Evolutionary conservation across 352 stramenopile species (phyloP).

Genomic region (Globisporangium lucens): DNA sequence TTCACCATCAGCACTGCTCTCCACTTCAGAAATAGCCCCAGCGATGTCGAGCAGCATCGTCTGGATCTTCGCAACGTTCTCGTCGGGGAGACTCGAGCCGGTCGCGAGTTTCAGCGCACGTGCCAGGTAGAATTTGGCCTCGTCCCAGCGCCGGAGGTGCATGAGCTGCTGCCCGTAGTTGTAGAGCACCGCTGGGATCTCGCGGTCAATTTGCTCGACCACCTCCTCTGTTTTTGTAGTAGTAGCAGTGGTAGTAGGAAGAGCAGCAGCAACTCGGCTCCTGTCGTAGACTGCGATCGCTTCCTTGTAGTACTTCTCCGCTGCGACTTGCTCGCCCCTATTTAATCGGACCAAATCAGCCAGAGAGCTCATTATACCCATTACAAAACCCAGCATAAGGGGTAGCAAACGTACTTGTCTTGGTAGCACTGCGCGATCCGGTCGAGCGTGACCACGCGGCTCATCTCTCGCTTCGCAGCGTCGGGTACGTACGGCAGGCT

Average conservation of each 20-base stretch:
- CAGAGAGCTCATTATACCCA: background rate
- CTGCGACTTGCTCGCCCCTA: constrained; percentile 29
- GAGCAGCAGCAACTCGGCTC: background rate
- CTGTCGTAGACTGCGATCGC: constrained; percentile 29
- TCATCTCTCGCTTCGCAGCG: constrained; percentile 30
- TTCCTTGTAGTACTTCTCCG: constrained; percentile 42
- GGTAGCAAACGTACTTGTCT: constrained; percentile 30
- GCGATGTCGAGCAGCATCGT: background rate
- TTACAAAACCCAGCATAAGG: background rate
- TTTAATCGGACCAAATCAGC: background rate
- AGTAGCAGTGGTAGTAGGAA: background rate
- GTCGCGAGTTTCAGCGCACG: constrained; percentile 5
- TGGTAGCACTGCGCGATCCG: constrained; percentile 79
- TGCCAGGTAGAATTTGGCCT: constrained; percentile 11
- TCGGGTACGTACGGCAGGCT: constrained; percentile 37
- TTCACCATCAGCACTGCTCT: background rate
- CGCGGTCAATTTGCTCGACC: constrained; percentile 21
- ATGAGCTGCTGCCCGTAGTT: constrained; percentile 34
- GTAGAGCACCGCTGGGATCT: constrained; percentile 28
- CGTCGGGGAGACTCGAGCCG: constrained; percentile 2
- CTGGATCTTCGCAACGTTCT: constrained; percentile 7
- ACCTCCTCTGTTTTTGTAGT: background rate
- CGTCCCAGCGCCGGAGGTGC: constrained; percentile 27
- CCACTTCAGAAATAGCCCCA: background rate
- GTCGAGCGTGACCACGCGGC: constrained; percentile 69